Evolutionary conservation across 208 protist genomes (phyloP).

Genomic region (Acanthamoeba healyi): DNA sequence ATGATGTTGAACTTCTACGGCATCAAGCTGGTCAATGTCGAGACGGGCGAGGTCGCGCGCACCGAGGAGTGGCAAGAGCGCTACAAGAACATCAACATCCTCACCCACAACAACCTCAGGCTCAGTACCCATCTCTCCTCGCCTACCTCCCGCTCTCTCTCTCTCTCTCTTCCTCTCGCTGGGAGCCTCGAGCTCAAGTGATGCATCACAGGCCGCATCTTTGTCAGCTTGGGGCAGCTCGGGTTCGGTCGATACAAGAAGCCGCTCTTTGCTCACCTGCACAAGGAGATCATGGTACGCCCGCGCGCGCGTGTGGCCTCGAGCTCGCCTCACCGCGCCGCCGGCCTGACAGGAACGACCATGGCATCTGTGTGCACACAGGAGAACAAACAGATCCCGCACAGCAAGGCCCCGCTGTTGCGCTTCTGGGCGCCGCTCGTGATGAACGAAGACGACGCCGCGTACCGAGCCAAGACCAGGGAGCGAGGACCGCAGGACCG

Average conservation of each 20-base stretch:
- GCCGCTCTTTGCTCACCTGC: not conserved
- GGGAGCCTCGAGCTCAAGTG: not conserved
- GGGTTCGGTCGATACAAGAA: constrained; percentile 65
- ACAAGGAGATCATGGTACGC: constrained; percentile 17
- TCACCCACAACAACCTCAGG: constrained; percentile 59
- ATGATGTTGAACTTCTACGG: constrained; percentile 69
- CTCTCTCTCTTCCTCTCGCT: not conserved
- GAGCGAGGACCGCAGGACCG: constrained; percentile 36
- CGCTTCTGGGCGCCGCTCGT: not conserved
- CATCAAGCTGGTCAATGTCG: not conserved
- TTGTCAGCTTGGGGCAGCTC: constrained; percentile 4
- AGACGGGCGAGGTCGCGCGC: constrained; percentile 14
- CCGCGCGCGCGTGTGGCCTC: not conserved
- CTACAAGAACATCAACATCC: constrained; percentile 35
- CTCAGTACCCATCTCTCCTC: not conserved
- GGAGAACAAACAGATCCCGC: constrained; percentile 35
- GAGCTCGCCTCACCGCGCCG: not conserved
- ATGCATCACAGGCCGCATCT: not conserved
- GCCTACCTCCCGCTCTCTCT: not conserved
- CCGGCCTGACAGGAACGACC: not conserved
- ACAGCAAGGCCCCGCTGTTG: not conserved
- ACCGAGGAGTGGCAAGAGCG: constrained; percentile 56
- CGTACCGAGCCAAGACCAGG: not conserved
- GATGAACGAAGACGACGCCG: not conserved
- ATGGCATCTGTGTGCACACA: not conserved